phyloP scores from a whole-genome alignment of 1,284 basidiomycete species.

The Ceratobasidium sp. region DNA sequence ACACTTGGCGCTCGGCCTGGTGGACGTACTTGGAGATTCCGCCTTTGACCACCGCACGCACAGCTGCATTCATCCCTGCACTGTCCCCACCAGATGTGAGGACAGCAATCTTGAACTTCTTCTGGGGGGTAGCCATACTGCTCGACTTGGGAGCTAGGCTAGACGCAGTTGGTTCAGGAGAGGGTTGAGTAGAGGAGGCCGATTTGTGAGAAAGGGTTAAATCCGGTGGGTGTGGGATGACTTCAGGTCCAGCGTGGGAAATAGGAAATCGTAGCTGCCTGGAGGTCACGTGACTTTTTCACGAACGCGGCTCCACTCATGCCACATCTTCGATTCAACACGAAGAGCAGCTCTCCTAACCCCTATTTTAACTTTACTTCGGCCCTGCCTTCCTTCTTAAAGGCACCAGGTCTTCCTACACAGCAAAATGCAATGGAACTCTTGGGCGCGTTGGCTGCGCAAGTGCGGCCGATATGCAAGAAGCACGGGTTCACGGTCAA shows the following conservation, averaged over 20 bases:
- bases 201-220: conserved; percentile 15
- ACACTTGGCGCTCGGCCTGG: not conserved
- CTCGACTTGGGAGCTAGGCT: not conserved
- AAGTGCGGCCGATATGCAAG: conserved; percentile 84
- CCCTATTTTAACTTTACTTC: conserved; percentile 79
- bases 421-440: conserved; percentile 66
- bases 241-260: conserved; percentile 27
- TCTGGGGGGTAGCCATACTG: conserved; percentile 46
- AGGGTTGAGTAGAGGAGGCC: not conserved
- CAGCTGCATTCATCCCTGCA: conserved; percentile 96
- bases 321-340: conserved; percentile 78
- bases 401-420: conserved; percentile 44
- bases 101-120: conserved; percentile 85
- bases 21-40: conserved; percentile 79
- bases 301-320: conserved; percentile 56
- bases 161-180: not conserved
- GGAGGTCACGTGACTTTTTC: conserved; percentile 30
- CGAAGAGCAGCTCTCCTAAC: conserved; percentile 75
- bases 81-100: conserved; percentile 97
- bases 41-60: conserved; percentile 89
- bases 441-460: conserved; percentile 78
- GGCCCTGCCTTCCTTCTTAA: conserved; percentile 61
- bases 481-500: conserved; percentile 77
- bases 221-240: conserved; percentile 22
- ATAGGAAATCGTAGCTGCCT: not conserved